Base-by-base conservation (phyloP, 2,329 filamentous ascomycete species). In the Davidsoniella neocaledoniae region DNA sequence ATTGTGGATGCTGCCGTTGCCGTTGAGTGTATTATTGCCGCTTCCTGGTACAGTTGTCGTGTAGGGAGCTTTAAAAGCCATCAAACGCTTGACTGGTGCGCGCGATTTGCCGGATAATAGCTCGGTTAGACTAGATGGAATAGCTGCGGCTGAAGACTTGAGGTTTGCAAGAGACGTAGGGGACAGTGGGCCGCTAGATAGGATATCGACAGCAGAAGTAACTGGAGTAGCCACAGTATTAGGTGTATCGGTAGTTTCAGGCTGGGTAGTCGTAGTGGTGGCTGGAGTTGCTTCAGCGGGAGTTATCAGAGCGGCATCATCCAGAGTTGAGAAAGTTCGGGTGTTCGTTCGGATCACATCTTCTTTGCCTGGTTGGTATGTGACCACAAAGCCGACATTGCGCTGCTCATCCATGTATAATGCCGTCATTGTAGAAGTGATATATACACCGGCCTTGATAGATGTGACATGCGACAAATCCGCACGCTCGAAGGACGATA, bases 401-500 rank as follows among this genome's bases (percentile, higher is more conserved):
- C 76, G 81, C 48, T 70, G 66, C 61, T 86, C 82, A 56, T 95
- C 83, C 55, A 77, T 76, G 59, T 94, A 85, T 0, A 79, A 71
- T 1, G 80, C 69, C 1, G 86, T 86, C 4, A 95, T 72, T 0
- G 86, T 91, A 2, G 83, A 90, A 0, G 87, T 94, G 59, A 98
- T 83, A 59, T 96, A 98, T 0, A 86, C 82, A 17, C 91, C 91
- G 53, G 81, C 76, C 59, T 79, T 80, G 57, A 98, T 77, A 21
- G 73, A 72, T 1, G 74, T 72, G 36, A 98, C 69, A 51, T 86
- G 83, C 17, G 75, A 72, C 6, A 96, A 71, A 52, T 83, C 79
- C 12, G 95, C 79, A 6, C 88, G 74, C 65, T 96, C 88, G 62
- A 95, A 96, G 0, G 83, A 87, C 10, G 83, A 81, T 1, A 98